A percentile compares a stretch with the other conserved stretches of the same genome.
phyloP scores from a whole-genome alignment of 495 filamentous ascomycete genomes.

The Neohortaea acidophila region DNA sequence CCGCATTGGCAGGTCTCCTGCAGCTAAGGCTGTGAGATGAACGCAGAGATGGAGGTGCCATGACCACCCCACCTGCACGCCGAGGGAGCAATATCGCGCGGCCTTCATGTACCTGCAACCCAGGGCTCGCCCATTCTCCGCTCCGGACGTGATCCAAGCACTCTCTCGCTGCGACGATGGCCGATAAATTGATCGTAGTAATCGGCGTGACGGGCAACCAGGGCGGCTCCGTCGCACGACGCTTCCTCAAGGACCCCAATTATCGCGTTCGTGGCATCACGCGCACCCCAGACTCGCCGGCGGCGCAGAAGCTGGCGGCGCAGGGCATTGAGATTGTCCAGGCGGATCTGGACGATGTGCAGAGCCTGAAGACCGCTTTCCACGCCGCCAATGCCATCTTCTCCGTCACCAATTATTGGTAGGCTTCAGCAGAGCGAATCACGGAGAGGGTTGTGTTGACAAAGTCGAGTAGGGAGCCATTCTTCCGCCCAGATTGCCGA shows the following conservation, averaged over 20 bases:
- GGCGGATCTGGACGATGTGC: constrained; percentile 10
- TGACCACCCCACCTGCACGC: no score
- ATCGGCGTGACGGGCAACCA: constrained; percentile 4
- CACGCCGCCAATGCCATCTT: constrained; percentile 11
- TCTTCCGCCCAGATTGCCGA: constrained; percentile 18
- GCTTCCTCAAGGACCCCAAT: constrained; percentile 18
- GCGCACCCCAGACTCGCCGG: constrained; percentile 17
- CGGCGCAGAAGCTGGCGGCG: constrained; percentile 15
- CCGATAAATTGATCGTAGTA: constrained; percentile 4
- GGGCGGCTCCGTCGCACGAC: constrained; percentile 16
- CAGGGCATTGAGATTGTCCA: constrained; percentile 25
- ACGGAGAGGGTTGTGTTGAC: no score
- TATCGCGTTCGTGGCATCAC: constrained; percentile 26
- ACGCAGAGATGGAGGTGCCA: no score
- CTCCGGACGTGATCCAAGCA: no score
- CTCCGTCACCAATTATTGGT: constrained; percentile 25
- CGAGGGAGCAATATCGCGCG: no score
- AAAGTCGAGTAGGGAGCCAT: no score
- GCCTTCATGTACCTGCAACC: no score
- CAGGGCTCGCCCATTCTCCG: no score
- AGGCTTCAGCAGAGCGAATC: no score
- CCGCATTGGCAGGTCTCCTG: no score
- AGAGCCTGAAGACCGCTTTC: constrained; percentile 4
- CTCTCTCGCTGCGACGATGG: no score
- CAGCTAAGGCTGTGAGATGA: no score